These are phyloP conservation scores for Urostyla sp. DNA, from an alignment of 73 alveolate genomes.

Conservation along the genomic window DNA sequence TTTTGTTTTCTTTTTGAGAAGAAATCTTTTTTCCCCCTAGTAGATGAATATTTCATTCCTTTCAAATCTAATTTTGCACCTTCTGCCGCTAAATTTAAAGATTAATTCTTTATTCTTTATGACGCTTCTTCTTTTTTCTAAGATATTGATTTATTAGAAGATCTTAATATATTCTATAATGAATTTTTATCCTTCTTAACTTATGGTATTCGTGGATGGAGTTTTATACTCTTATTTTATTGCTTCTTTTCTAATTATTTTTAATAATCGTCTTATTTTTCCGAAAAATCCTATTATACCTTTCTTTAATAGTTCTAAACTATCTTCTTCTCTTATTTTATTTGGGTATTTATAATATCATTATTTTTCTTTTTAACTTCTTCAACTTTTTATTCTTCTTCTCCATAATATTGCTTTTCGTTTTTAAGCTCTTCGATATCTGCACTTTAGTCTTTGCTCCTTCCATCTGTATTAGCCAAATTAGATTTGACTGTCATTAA, in stretches of 20 bases:
- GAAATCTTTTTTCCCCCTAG: conserved; percentile 26
- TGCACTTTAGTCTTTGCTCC: conserved; percentile 8
- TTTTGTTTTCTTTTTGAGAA: conserved; percentile 27
- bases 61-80: conserved; percentile 49
- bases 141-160: not conserved
- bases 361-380: conserved; percentile 20
- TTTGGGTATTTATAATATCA: not conserved
- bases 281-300: too few relatives aligned
- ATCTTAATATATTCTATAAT: too few relatives aligned
- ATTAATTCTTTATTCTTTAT: conserved; percentile 17
- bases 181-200: too few relatives aligned
- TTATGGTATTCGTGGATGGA: too few relatives aligned
- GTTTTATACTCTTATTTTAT: too few relatives aligned
- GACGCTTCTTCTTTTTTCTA: conserved; percentile 16
- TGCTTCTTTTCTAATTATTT: too few relatives aligned
- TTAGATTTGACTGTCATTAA: conserved; percentile 18
- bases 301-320: too few relatives aligned
- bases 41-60: conserved; percentile 22
- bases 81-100: conserved; percentile 51
- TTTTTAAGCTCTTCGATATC: not conserved
- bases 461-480: conserved; percentile 16
- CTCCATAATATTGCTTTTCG: not conserved
- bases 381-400: not conserved
- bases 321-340: not conserved
- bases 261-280: too few relatives aligned